These are phyloP conservation scores for Spinacia oleracea DNA, from an alignment of 179 eudicot species.

Conservation along the genomic window DNA sequence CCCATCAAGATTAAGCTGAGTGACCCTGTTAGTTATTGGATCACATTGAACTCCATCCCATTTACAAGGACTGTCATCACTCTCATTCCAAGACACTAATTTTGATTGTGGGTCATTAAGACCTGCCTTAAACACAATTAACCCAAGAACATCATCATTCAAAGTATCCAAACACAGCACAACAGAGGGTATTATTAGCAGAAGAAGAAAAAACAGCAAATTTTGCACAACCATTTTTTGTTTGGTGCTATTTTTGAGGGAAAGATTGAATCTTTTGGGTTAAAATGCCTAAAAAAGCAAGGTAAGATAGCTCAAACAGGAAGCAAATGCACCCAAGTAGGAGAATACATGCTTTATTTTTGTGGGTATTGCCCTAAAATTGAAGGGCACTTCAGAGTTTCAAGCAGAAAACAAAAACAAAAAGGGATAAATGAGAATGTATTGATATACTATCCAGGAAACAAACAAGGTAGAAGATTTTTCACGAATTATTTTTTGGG, in stretches of 20 bases:
- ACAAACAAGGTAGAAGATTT: constrained; percentile 23
- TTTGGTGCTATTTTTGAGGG: not conserved
- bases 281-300: constrained; percentile 16
- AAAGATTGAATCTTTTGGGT: constrained; percentile 27
- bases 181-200: constrained; percentile 16
- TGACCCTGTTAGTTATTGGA: constrained; percentile 45
- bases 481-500: not conserved
- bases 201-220: constrained; percentile 16
- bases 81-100: constrained; percentile 76
- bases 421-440: not conserved
- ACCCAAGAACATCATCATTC: constrained; percentile 81
- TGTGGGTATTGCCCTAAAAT: constrained; percentile 9
- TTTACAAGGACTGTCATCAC: constrained; percentile 60
- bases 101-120: constrained; percentile 61
- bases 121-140: constrained; percentile 79
- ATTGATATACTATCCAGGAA: constrained; percentile 2
- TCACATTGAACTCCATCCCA: constrained; percentile 76
- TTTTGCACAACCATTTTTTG: constrained; percentile 33
- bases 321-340: constrained; percentile 20
- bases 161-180: constrained; percentile 41
- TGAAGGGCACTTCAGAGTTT: constrained; percentile 9
- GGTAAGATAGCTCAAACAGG: constrained; percentile 15
- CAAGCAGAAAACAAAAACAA: not conserved
- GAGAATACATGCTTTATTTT: constrained; percentile 3
- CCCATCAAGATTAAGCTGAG: constrained; percentile 52